These are phyloP conservation scores for Moricandia arvensis DNA, from an alignment of 345 rosid genomes.

Conservation along the genomic window DNA sequence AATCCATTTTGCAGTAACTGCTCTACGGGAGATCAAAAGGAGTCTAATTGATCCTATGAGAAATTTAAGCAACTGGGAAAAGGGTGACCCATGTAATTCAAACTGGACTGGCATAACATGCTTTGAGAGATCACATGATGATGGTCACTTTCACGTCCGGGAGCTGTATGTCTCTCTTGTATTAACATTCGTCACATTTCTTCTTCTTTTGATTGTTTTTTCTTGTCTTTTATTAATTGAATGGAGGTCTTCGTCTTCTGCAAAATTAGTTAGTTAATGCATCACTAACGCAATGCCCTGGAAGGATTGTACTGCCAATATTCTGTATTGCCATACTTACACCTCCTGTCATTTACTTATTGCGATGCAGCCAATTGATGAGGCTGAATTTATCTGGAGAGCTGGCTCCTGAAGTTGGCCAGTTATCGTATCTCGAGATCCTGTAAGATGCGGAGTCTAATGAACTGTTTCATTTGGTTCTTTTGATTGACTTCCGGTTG, in stretches of 20 bases:
- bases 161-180: slow-evolving; percentile 56
- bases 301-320: neutral
- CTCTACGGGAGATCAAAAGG: slow-evolving; percentile 49
- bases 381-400: slow-evolving; percentile 76
- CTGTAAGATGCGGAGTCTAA: slow-evolving; percentile 51
- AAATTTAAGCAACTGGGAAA: slow-evolving; percentile 59
- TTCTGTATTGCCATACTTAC: slow-evolving; percentile 10
- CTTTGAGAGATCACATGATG: slow-evolving; percentile 26
- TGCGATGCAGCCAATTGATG: slow-evolving; percentile 59
- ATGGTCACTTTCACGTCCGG: slow-evolving; percentile 59
- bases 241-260: slow-evolving; percentile 5
- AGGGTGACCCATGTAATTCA: slow-evolving; percentile 74
- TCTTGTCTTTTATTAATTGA: slow-evolving; percentile 4
- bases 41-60: slow-evolving; percentile 56
- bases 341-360: neutral
- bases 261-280: slow-evolving; percentile 8
- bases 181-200: slow-evolving; percentile 8
- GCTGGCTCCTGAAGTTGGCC: slow-evolving; percentile 69
- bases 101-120: slow-evolving; percentile 79
- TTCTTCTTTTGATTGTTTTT: neutral
- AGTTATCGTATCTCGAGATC: slow-evolving; percentile 52
- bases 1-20: slow-evolving; percentile 54
- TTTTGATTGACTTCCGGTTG: neutral
- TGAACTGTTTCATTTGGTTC: slow-evolving; percentile 3
- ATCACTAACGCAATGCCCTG: neutral